Evolutionary conservation across 2,329 filamentous ascomycete species (phyloP), one percentile per base, ranked within the genome.

Genomic region (Colletotrichum plurivorum): DNA sequence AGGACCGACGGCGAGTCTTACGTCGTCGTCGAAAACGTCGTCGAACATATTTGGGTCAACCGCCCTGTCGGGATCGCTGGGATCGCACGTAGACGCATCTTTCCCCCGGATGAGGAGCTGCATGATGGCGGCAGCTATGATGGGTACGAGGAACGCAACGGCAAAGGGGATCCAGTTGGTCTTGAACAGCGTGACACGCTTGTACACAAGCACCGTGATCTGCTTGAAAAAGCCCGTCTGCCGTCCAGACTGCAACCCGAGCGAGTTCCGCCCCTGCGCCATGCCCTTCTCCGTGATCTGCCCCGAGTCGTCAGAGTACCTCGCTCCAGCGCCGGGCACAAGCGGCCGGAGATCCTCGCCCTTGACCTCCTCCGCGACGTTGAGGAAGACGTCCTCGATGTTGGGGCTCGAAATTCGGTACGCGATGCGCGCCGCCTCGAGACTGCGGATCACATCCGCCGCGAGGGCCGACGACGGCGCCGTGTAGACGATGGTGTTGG

Each of bases 311-410:
- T 53, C 49, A 12, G 53, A 59, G 41, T 31, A 52, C 39, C 58
- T 25, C 27, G 54, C 18, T 18, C 70, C 66, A 0, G 18, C 20
- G 1, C 36, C 20, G 1, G 41, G 49, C 2, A 25, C 22, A 25
- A 25, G 15, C 1, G 62, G 51, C 13, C 46, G 43, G 1, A 51
- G 7, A 5, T 27, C n/a, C 75, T 73, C 55, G 78, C 80, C 71
- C 92, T 88, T 4, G 67, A 94, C 87, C 78, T 97, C 94, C 75
- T 95, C 93, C 0, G 94, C 94, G 45, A 97, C 86, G 72, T 93
- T 91, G 27, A 98, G 82, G 78, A 98, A 98, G 0, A 97, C 94
- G 73, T 97, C 94, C 77, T 98, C 95, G 45, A 98, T 94, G 0
- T 94, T 97, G 1, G 95, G 95, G 0, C 94, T 94, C 16, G 92